Conservation (phyloP, 768 basidiomycete genomes). For the Russula sp. region DNA sequence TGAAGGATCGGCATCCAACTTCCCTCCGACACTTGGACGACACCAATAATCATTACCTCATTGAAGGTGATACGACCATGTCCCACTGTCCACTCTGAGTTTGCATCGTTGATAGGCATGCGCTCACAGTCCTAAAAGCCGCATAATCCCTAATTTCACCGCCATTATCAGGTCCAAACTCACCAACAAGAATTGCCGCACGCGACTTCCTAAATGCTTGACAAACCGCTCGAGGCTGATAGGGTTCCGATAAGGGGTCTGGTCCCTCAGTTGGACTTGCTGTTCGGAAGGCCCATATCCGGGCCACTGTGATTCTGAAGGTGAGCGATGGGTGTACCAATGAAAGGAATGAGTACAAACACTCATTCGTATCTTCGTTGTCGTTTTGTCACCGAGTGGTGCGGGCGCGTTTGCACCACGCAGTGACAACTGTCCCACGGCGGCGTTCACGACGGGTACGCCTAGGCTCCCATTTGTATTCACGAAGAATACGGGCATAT, state of each 20-base stretch:
- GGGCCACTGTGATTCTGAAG: slow-evolving; percentile 10
- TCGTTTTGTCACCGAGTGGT: slow-evolving; percentile 1
- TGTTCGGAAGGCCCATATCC: slow-evolving; percentile 9
- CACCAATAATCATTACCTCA: slow-evolving; percentile 15
- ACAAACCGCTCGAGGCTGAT: slow-evolving; percentile 8
- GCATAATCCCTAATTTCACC: background rate
- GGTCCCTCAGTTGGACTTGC: slow-evolving; percentile 11
- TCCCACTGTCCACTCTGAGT: background rate
- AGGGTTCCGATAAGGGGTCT: background rate
- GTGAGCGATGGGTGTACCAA: background rate
- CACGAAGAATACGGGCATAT: slow-evolving; percentile 14
- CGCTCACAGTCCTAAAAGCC: slow-evolving; percentile 4
- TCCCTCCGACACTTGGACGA: slow-evolving; percentile 15
- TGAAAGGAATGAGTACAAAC: background rate
- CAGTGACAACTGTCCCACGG: slow-evolving; percentile 2
- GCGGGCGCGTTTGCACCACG: background rate
- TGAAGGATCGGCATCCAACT: slow-evolving; percentile 19
- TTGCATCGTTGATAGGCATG: background rate
- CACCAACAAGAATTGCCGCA: slow-evolving; percentile 5
- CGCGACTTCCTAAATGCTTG: slow-evolving; percentile 10
- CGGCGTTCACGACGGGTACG: slow-evolving; percentile 4
- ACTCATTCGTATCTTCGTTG: slow-evolving; percentile 8
- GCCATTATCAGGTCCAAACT: background rate
- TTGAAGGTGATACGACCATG: background rate
- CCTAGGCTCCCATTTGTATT: slow-evolving; percentile 3